Evolutionary conservation across 2,329 filamentous ascomycete species (phyloP).

Genomic region (Xylariales sp.): DNA sequence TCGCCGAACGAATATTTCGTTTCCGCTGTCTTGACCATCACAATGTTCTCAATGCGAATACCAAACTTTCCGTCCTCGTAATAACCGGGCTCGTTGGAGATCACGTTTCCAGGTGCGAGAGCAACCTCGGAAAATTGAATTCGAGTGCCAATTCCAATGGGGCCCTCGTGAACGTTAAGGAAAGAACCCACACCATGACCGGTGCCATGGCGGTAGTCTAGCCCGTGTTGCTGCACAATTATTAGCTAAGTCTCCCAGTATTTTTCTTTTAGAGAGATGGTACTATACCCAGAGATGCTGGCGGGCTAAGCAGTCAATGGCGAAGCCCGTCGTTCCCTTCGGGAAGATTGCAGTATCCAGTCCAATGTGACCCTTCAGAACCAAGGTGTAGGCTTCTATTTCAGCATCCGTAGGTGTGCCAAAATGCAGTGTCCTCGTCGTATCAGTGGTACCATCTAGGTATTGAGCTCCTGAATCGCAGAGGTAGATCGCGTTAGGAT

Average conservation of each 20-base stretch:
- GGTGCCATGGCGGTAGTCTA: slow-evolving; percentile 95
- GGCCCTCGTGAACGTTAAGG: slow-evolving; percentile 95
- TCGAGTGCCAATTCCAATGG: slow-evolving; percentile 91
- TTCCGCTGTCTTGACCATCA: slow-evolving; percentile 84
- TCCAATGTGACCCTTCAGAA: slow-evolving; percentile 90
- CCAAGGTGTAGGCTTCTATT: slow-evolving; percentile 85
- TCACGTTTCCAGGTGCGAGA: slow-evolving; percentile 85
- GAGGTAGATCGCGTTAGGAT: slow-evolving; percentile 82
- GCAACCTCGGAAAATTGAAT: slow-evolving; percentile 89
- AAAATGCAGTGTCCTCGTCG: slow-evolving; percentile 90
- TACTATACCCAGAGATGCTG: slow-evolving; percentile 80
- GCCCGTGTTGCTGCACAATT: slow-evolving; percentile 57
- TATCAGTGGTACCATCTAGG: slow-evolving; percentile 91
- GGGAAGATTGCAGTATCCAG: slow-evolving; percentile 85
- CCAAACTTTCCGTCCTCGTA: slow-evolving; percentile 95
- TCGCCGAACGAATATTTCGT: slow-evolving; percentile 87
- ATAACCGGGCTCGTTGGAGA: slow-evolving; percentile 94
- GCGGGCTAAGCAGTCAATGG: slow-evolving; percentile 80
- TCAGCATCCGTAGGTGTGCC: slow-evolving; percentile 79
- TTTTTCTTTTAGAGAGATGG: neutral
- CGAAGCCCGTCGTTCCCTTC: slow-evolving; percentile 91
- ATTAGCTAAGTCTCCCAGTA: slow-evolving; percentile 8
- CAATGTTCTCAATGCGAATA: slow-evolving; percentile 93
- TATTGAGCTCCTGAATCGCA: slow-evolving; percentile 99
- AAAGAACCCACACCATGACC: slow-evolving; percentile 94